Percentiles rank a stretch among this genome's conserved stretches.
phyloP scores from a whole-genome alignment of 805 yeast genomes.

The Saturnispora hagleri region DNA sequence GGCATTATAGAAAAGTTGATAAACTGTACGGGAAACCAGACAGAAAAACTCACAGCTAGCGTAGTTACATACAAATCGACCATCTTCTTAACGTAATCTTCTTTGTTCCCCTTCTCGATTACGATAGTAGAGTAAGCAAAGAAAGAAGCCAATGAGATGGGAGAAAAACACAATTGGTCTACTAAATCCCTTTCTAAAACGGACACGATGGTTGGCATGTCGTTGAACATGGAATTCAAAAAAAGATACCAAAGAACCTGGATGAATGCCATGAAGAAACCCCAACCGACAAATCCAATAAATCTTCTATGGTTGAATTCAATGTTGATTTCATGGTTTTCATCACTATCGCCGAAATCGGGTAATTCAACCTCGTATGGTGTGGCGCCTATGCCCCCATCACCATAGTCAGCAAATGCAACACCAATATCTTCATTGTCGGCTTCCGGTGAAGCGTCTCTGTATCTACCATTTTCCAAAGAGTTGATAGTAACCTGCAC shows the following conservation, averaged over 20 bases:
- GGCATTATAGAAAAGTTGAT: slow-evolving; percentile 66
- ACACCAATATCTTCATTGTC: not conserved
- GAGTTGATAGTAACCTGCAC: not conserved
- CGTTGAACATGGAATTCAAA: slow-evolving; percentile 65
- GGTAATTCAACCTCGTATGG: slow-evolving; percentile 6
- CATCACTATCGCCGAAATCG: not conserved
- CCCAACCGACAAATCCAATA: slow-evolving; percentile 81
- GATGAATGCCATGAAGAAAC: slow-evolving; percentile 68
- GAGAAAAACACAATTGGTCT: slow-evolving; percentile 86
- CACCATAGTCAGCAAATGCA: slow-evolving; percentile 30
- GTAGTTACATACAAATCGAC: slow-evolving; percentile 60
- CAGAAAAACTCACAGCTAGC: slow-evolving; percentile 53
- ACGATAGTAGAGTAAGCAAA: slow-evolving; percentile 78
- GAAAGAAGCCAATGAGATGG: slow-evolving; percentile 70
- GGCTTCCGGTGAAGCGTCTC: not conserved
- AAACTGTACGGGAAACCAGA: slow-evolving; percentile 82
- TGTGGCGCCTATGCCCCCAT: slow-evolving; percentile 3
- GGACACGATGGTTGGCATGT: slow-evolving; percentile 75
- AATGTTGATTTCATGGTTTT: not conserved
- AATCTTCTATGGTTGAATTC: slow-evolving; percentile 60
- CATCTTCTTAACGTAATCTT: slow-evolving; percentile 56
- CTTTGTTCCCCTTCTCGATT: slow-evolving; percentile 63
- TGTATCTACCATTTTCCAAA: not conserved
- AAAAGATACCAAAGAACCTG: slow-evolving; percentile 88
- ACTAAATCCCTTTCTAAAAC: slow-evolving; percentile 80